These are phyloP conservation scores for Pseudonitzschia delicatissima DNA, from an alignment of 108 stramenopile genomes.

Conservation along the genomic window DNA sequence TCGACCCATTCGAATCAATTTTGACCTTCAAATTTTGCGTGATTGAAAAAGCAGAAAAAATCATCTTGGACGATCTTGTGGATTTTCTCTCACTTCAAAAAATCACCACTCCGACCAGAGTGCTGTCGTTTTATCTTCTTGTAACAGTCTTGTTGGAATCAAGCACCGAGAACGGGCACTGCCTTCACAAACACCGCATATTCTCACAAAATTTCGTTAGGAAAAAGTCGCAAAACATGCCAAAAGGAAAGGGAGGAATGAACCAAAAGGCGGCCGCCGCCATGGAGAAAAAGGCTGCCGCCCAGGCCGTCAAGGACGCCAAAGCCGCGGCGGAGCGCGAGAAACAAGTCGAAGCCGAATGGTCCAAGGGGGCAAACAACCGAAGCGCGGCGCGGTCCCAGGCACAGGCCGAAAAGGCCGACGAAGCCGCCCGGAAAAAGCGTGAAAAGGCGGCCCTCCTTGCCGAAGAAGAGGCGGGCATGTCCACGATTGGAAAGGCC, in stretches of 20 bases:
- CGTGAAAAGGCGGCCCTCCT: slow-evolving; percentile 71
- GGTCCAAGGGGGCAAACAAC: slow-evolving; percentile 65
- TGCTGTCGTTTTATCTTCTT: no score
- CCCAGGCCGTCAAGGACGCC: slow-evolving; percentile 66
- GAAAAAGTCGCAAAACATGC: no score
- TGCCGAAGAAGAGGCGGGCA: slow-evolving; percentile 62
- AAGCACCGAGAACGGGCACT: no score
- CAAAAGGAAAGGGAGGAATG: slow-evolving; percentile 32
- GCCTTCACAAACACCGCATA: no score
- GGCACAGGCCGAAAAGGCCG: slow-evolving; percentile 68
- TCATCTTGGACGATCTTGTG: no score
- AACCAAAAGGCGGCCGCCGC: slow-evolving; percentile 69
- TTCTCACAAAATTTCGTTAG: no score
- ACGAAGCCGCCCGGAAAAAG: slow-evolving; percentile 69
- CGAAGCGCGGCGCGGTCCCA: slow-evolving; percentile 43
- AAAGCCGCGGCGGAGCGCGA: slow-evolving; percentile 42
- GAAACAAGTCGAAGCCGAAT: slow-evolving; percentile 36
- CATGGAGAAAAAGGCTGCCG: slow-evolving; percentile 61
- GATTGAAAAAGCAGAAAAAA: no score
- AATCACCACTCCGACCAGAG: no score
- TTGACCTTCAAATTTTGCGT: no score
- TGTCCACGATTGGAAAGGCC: slow-evolving; percentile 40
- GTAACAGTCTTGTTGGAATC: no score
- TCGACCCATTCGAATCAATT: no score
- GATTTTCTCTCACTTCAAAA: no score